Evolutionary conservation across 768 basidiomycete genomes (phyloP).

Genomic region (Hericium rajendrae): DNA sequence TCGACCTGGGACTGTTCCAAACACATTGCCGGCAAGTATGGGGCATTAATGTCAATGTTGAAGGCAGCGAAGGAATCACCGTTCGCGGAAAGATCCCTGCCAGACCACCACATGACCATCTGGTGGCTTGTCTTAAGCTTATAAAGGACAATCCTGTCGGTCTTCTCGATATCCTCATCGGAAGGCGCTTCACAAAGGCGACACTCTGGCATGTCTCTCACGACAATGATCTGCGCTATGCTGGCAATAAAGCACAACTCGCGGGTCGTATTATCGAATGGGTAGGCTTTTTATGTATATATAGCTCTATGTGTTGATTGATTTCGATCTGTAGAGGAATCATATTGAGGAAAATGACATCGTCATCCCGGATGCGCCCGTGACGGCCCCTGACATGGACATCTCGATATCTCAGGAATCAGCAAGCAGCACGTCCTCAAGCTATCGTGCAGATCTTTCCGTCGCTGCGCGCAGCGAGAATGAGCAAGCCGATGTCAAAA

Average conservation of each 20-base stretch:
- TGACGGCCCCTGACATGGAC: too few species aligned
- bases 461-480: not conserved
- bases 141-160: not conserved
- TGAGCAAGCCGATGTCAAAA: not conserved
- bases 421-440: too few species aligned
- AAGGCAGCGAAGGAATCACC: slow-evolving; percentile 13
- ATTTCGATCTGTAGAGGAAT: too few species aligned
- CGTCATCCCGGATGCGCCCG: too few species aligned
- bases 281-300: not conserved
- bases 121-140: not conserved
- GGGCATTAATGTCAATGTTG: slow-evolving; percentile 14
- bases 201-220: slow-evolving; percentile 8
- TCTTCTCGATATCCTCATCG: not conserved
- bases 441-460: too few species aligned
- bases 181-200: not conserved
- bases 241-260: slow-evolving; percentile 3
- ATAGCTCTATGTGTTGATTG: too few species aligned
- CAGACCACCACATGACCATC: not conserved
- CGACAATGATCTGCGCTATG: slow-evolving; percentile 1
- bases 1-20: not conserved
- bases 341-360: too few species aligned
- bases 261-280: slow-evolving; percentile 1
- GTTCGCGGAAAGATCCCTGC: not conserved
- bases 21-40: slow-evolving; percentile 13
- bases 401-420: too few species aligned